Conservation (phyloP, 2,329 filamentous ascomycete species). For the Calonectria hongkongensis region DNA sequence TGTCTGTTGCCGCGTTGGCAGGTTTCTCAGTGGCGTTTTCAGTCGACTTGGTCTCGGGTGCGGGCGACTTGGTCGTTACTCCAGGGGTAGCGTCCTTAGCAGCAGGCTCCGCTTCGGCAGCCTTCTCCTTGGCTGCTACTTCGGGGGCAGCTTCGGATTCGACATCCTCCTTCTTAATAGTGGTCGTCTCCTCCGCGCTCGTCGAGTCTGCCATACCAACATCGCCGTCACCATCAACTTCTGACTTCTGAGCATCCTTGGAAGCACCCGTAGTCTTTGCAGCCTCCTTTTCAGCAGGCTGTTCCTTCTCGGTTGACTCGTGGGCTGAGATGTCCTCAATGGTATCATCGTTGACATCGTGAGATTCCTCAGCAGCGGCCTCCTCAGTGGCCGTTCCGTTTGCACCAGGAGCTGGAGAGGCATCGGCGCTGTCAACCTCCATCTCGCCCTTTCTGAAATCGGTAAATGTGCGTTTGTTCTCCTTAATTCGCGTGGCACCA, state of each 20-base stretch:
- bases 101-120: slow-evolving; percentile 43
- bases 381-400: slow-evolving; percentile 57
- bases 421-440: slow-evolving; percentile 62
- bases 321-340: slow-evolving; percentile 65
- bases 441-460: slow-evolving; percentile 69
- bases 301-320: slow-evolving; percentile 55
- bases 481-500: slow-evolving; percentile 77
- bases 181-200: slow-evolving; percentile 49
- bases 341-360: slow-evolving; percentile 64
- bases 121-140: slow-evolving; percentile 43
- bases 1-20: slow-evolving; percentile 38
- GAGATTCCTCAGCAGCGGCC: slow-evolving; percentile 55
- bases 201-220: slow-evolving; percentile 68
- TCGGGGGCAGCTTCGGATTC: slow-evolving; percentile 48
- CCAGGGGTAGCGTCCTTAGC: slow-evolving; percentile 39
- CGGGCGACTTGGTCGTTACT: slow-evolving; percentile 41
- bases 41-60: slow-evolving; percentile 43
- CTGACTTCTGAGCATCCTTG: slow-evolving; percentile 49
- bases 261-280: slow-evolving; percentile 46
- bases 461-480: slow-evolving; percentile 70
- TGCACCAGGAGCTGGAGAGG: slow-evolving; percentile 61
- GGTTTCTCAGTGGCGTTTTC: slow-evolving; percentile 50
- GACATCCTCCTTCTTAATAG: slow-evolving; percentile 52
- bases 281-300: slow-evolving; percentile 60
- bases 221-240: slow-evolving; percentile 69